These are phyloP conservation scores for Plectranthus barbatus DNA, from an alignment of 257 asterid species.

Conservation along the genomic window DNA sequence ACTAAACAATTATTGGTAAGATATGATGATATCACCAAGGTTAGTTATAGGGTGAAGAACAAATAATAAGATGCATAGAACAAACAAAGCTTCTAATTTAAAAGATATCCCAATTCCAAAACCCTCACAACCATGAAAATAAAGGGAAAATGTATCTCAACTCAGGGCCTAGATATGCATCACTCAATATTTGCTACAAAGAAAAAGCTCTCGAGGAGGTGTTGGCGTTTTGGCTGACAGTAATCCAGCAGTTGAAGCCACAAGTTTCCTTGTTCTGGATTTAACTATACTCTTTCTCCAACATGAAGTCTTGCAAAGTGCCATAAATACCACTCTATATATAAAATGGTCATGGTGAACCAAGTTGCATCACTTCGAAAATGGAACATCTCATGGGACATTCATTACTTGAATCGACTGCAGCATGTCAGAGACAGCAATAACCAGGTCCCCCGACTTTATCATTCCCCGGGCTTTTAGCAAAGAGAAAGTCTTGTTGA, in stretches of 20 bases:
- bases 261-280: not conserved
- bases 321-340: not conserved
- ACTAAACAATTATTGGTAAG: constrained; percentile 1
- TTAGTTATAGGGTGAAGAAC: not conserved
- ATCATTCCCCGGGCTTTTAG: constrained; percentile 96
- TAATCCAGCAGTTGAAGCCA: not conserved
- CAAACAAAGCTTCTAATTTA: constrained; percentile 15
- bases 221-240: not conserved
- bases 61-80: not conserved
- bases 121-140: not conserved
- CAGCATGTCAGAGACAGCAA: constrained; percentile 93
- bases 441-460: constrained; percentile 83
- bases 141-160: constrained; percentile 16
- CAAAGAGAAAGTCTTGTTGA: constrained; percentile 78
- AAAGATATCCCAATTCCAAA: constrained; percentile 1
- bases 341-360: not conserved
- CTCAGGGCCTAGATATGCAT: constrained; percentile 12
- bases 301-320: not conserved
- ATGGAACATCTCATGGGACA: constrained; percentile 48
- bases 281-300: not conserved
- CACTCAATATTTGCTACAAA: constrained; percentile 12
- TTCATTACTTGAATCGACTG: constrained; percentile 98
- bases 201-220: not conserved
- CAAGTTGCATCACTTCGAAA: not conserved
- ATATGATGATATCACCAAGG: constrained; percentile 3